Percentiles rank a stretch among this genome's conserved stretches.
phyloP scores from a whole-genome alignment of 495 filamentous ascomycete species.

The Pyronema omphalodes region DNA sequence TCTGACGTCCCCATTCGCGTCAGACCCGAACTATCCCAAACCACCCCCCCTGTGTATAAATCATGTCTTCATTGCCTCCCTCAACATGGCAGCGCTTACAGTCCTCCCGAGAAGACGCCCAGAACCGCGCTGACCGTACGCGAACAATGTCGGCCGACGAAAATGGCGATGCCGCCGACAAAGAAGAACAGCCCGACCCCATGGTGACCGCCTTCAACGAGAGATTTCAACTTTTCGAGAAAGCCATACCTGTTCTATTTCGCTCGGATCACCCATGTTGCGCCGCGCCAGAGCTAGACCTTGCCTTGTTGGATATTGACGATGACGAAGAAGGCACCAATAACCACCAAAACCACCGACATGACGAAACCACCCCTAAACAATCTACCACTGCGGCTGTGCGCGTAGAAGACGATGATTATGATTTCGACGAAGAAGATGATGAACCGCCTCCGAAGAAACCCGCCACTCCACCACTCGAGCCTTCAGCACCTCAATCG shows the following conservation, averaged over 20 bases:
- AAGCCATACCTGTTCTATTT: slow-evolving; percentile 19
- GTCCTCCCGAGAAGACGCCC: slow-evolving; percentile 19
- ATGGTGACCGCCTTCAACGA: slow-evolving; percentile 18
- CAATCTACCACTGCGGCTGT: slow-evolving; percentile 24
- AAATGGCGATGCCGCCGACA: slow-evolving; percentile 33
- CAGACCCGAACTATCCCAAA: slow-evolving; percentile 17
- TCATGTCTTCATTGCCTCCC: slow-evolving; percentile 18
- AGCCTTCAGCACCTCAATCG: slow-evolving; percentile 16
- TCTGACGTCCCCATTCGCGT: slow-evolving; percentile 23
- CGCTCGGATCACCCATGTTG: slow-evolving; percentile 22
- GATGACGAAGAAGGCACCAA: slow-evolving; percentile 7
- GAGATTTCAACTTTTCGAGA: slow-evolving; percentile 21
- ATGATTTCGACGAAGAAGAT: slow-evolving; percentile 73
- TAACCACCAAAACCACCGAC: background rate
- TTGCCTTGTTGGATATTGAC: slow-evolving; percentile 35
- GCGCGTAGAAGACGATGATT: slow-evolving; percentile 49
- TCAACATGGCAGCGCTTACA: slow-evolving; percentile 23
- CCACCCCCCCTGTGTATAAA: slow-evolving; percentile 11
- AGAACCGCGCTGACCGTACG: slow-evolving; percentile 14
- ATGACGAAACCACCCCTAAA: slow-evolving; percentile 13
- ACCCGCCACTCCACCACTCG: slow-evolving; percentile 26
- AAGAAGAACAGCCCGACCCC: slow-evolving; percentile 25
- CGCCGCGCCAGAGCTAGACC: slow-evolving; percentile 14
- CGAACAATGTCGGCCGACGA: slow-evolving; percentile 21
- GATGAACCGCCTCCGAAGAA: slow-evolving; percentile 30